These are phyloP conservation scores for Aspergillus sp. DNA, from an alignment of 2,329 filamentous ascomycete species.

Conservation along the genomic window DNA sequence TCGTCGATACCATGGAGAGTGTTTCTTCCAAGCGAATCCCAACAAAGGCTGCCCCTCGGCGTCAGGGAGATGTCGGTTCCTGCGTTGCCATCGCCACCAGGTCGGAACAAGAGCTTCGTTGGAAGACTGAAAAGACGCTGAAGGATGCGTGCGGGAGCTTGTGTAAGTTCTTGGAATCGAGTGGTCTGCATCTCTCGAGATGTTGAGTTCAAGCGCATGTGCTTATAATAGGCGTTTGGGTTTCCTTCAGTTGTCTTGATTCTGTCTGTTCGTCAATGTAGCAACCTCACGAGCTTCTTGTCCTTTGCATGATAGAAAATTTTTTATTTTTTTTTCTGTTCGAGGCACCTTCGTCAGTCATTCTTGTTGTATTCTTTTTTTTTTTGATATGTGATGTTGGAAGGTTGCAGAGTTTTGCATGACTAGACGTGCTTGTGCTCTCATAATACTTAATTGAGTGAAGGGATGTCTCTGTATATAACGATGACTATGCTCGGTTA, in stretches of 20 bases:
- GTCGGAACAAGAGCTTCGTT: conserved; percentile 59
- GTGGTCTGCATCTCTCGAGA: conserved; percentile 32
- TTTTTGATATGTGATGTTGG: background rate
- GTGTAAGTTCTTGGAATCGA: conserved; percentile 43
- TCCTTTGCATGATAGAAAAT: conserved; percentile 22
- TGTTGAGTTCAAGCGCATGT: background rate
- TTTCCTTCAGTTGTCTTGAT: conserved; percentile 12
- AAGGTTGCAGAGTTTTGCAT: background rate
- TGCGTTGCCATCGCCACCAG: conserved; percentile 44
- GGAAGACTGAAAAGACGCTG: conserved; percentile 44
- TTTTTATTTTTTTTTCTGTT: background rate
- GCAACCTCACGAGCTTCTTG: background rate
- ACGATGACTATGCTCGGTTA: background rate
- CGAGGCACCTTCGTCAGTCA: background rate
- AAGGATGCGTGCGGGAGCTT: conserved; percentile 44
- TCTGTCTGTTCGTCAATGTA: conserved; percentile 3
- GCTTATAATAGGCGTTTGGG: conserved; percentile 9
- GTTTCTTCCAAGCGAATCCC: conserved; percentile 42
- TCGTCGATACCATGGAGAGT: conserved; percentile 43
- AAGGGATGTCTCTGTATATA: background rate
- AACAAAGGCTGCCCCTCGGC: conserved; percentile 36
- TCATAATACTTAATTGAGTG: conserved; percentile 1
- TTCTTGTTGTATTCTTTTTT: background rate
- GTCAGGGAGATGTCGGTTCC: conserved; percentile 45
- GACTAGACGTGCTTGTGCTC: background rate